Evolutionary conservation across 805 yeast genomes (phyloP).

Genomic region (Phaffomyces thermotolerans): DNA sequence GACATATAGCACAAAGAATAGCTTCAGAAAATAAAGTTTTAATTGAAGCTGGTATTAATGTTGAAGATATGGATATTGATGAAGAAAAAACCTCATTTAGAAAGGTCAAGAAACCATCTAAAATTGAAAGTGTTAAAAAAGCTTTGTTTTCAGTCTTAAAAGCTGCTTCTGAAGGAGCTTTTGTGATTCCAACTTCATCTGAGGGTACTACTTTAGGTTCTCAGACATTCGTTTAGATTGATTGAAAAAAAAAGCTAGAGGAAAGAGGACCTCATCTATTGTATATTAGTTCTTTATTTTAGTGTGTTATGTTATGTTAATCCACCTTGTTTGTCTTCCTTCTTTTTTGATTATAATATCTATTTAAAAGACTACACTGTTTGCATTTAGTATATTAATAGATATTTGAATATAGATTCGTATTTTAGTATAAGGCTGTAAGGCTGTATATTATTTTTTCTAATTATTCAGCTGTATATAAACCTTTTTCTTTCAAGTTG

Average conservation of each 20-base stretch:
- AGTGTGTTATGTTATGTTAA: no score
- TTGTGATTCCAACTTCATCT: constrained; percentile 40
- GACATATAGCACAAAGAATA: constrained; percentile 55
- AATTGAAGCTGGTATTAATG: constrained; percentile 42
- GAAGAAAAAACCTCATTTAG: constrained; percentile 20
- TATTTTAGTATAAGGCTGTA: neutral
- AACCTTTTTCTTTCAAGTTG: constrained; percentile 40
- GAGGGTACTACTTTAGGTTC: constrained; percentile 84
- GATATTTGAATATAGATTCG: neutral
- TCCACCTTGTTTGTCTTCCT: neutral
- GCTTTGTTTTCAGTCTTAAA: constrained; percentile 71
- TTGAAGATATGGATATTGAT: constrained; percentile 49
- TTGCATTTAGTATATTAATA: constrained; percentile 3
- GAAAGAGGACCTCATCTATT: no score
- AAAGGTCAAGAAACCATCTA: constrained; percentile 14
- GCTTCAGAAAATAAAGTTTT: constrained; percentile 30
- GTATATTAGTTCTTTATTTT: no score
- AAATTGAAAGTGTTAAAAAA: constrained; percentile 46
- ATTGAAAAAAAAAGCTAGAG: no score
- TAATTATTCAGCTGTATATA: constrained; percentile 13
- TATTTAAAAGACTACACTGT: no score
- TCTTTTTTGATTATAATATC: neutral
- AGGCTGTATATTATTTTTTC: no score
- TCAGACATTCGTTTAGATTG: constrained; percentile 42
- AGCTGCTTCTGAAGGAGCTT: constrained; percentile 41